These are phyloP conservation scores for Kockiozyma suomiensis DNA, from an alignment of 805 yeast genomes.

Conservation along the genomic window DNA sequence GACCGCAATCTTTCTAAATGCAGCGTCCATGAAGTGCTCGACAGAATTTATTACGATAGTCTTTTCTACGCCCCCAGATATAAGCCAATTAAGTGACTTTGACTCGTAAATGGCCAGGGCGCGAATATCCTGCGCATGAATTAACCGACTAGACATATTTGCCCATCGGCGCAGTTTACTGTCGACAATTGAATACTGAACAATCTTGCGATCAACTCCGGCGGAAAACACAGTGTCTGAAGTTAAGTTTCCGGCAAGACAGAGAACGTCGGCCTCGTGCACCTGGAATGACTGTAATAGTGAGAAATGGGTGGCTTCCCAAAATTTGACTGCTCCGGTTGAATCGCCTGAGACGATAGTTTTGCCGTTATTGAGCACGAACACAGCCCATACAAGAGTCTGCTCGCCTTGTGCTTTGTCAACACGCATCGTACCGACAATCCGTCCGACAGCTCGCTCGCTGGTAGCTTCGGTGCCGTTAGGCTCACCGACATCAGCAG, in stretches of 20 bases:
- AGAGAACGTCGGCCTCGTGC: conserved; percentile 90
- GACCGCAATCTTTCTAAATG: conserved; percentile 66
- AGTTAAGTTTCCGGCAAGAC: conserved; percentile 60
- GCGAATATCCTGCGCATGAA: conserved; percentile 63
- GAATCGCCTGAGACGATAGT: conserved; percentile 96
- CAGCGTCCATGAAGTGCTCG: conserved; percentile 65
- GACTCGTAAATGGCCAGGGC: conserved; percentile 42
- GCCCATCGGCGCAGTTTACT: conserved; percentile 63
- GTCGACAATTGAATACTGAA: conserved; percentile 61
- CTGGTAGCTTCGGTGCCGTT: conserved; percentile 12
- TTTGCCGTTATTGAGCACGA: conserved; percentile 59
- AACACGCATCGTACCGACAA: conserved; percentile 85
- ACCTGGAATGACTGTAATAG: conserved; percentile 76
- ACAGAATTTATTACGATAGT: conserved; percentile 63
- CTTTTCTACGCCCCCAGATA: conserved; percentile 84
- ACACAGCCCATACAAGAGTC: conserved; percentile 87
- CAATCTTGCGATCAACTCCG: conserved; percentile 92
- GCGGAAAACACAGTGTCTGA: conserved; percentile 77
- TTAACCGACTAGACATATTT: conserved; percentile 68
- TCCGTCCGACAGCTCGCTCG: conserved; percentile 54
- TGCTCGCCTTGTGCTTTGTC: conserved; percentile 85
- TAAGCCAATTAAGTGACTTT: conserved; percentile 54
- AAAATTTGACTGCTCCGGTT: conserved; percentile 87
- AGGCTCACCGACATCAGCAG: conserved; percentile 33
- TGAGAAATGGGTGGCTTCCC: conserved; percentile 82